These are phyloP conservation scores for Suhomyces faveliae DNA, from an alignment of 805 yeast species.

Conservation along the genomic window DNA sequence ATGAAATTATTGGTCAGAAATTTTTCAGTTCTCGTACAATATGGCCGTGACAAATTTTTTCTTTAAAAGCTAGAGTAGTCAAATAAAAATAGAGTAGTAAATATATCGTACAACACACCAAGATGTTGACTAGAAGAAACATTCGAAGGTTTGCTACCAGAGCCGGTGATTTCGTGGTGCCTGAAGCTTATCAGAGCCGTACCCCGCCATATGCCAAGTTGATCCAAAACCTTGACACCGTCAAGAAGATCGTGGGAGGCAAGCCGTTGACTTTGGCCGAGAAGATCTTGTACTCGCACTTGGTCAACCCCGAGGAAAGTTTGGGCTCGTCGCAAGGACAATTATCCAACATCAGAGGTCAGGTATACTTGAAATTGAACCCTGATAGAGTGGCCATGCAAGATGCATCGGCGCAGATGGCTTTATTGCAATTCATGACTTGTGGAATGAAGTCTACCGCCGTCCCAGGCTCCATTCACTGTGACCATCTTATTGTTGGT, in stretches of 20 bases:
- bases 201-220: slow-evolving; percentile 88
- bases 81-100: neutral
- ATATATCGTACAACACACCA: neutral
- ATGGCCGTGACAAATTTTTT: neutral
- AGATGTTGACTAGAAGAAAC: slow-evolving; percentile 7
- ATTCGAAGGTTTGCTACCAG: slow-evolving; percentile 32
- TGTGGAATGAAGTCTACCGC: slow-evolving; percentile 85
- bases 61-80: neutral
- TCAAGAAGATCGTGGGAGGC: slow-evolving; percentile 62
- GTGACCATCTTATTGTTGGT: slow-evolving; percentile 98
- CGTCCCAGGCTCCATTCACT: slow-evolving; percentile 94
- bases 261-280: slow-evolving; percentile 90
- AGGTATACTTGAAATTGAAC: slow-evolving; percentile 83
- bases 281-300: slow-evolving; percentile 89
- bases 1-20: slow-evolving; percentile 2
- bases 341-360: slow-evolving; percentile 68
- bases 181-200: slow-evolving; percentile 62
- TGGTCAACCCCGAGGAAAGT: slow-evolving; percentile 84
- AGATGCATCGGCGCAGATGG: slow-evolving; percentile 99
- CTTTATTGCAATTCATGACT: slow-evolving; percentile 96
- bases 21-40: slow-evolving; percentile 1
- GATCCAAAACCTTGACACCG: slow-evolving; percentile 58
- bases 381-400: slow-evolving; percentile 99
- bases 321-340: slow-evolving; percentile 50
- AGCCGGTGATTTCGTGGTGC: slow-evolving; percentile 39